Percentiles rank a stretch among this genome's conserved stretches.
Conservation (phyloP, 2,329 filamentous ascomycete species). For the Nemania sp. region DNA sequence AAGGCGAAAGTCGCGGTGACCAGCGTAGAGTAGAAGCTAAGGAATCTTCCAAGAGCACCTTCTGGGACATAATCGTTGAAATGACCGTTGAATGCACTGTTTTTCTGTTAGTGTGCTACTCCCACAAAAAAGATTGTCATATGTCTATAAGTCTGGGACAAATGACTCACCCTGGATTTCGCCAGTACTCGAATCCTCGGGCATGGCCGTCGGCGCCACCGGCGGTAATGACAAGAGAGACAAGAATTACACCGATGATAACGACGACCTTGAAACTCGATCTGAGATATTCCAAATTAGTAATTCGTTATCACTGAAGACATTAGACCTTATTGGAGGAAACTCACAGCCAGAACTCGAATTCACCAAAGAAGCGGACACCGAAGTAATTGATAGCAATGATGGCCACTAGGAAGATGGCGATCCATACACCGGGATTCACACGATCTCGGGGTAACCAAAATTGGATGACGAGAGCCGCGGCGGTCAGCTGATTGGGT, state of each 20-base stretch:
- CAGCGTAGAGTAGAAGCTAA: conserved; percentile 77
- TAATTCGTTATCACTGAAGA: background rate
- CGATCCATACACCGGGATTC: conserved; percentile 84
- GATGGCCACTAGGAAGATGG: conserved; percentile 74
- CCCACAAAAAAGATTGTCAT: background rate
- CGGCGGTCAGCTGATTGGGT: conserved; percentile 85
- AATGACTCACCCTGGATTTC: conserved; percentile 63
- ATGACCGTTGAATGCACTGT: conserved; percentile 61
- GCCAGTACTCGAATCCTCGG: conserved; percentile 76
- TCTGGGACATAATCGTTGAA: conserved; percentile 62
- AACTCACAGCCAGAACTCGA: conserved; percentile 66
- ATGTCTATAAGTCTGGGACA: background rate
- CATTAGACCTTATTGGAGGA: no score
- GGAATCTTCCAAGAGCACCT: conserved; percentile 64
- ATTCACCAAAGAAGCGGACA: conserved; percentile 76
- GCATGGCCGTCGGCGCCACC: conserved; percentile 73
- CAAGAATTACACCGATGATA: conserved; percentile 73
- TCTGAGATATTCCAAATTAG: conserved; percentile 28
- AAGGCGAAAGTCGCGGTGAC: conserved; percentile 84
- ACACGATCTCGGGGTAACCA: conserved; percentile 75
- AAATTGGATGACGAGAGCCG: conserved; percentile 81
- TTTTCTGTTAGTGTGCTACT: conserved; percentile 7
- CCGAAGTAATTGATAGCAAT: conserved; percentile 76
- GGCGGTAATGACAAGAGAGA: conserved; percentile 71
- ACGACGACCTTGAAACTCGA: conserved; percentile 76